Evolutionary conservation across 306 rosid species (phyloP).

Genomic region (Rosa lucieae): DNA sequence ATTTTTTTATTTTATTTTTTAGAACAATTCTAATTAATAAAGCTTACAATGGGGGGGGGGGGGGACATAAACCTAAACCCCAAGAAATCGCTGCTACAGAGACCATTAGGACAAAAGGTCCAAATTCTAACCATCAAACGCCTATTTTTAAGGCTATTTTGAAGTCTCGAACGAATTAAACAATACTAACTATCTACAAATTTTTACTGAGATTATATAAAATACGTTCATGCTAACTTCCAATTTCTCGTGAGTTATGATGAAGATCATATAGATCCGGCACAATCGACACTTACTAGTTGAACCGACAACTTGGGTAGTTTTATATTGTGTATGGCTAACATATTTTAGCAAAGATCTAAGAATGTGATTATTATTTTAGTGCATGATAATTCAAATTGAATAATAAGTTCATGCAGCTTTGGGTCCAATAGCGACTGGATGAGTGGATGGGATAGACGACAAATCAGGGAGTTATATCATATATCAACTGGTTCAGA

Average conservation of each 20-base stretch:
- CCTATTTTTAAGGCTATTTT: too few species aligned
- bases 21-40: too few species aligned
- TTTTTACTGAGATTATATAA: not conserved
- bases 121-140: too few species aligned
- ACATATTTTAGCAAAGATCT: not conserved
- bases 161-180: too few species aligned
- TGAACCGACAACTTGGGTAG: slow-evolving; percentile 1
- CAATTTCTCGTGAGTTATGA: not conserved
- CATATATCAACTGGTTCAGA: not conserved
- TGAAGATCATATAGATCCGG: not conserved
- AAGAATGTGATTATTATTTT: not conserved
- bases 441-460: not conserved
- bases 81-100: too few species aligned
- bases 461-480: not conserved
- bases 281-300: slow-evolving; percentile 8
- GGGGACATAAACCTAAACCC: too few species aligned
- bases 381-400: not conserved
- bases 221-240: not conserved
- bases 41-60: too few species aligned
- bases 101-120: too few species aligned
- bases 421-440: not conserved
- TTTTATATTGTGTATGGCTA: not conserved
- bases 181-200: too few species aligned
- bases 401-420: not conserved
- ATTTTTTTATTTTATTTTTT: too few species aligned